Conservation (phyloP, 2,329 filamentous ascomycete genomes). For the Ascochyta viciae-villosae region DNA sequence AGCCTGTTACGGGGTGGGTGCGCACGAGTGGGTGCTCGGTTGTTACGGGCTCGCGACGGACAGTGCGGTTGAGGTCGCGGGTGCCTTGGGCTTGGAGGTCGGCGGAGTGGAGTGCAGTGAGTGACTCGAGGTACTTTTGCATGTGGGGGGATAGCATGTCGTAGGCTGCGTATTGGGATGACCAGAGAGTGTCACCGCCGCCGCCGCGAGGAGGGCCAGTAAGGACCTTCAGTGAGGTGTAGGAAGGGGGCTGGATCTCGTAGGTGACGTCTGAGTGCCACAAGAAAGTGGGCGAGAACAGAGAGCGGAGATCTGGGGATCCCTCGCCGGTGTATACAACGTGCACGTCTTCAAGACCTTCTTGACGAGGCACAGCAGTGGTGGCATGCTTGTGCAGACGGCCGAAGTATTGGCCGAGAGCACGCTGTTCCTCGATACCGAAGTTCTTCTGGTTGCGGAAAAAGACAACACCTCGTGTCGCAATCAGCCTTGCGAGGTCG, state of each 20-base stretch:
- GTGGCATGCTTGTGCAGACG: slow-evolving; percentile 63
- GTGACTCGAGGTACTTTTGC: slow-evolving; percentile 65
- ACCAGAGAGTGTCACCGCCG: slow-evolving; percentile 65
- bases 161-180: slow-evolving; percentile 65
- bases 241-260: slow-evolving; percentile 64
- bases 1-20: slow-evolving; percentile 67
- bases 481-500: slow-evolving; percentile 61
- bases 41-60: slow-evolving; percentile 60
- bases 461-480: slow-evolving; percentile 64
- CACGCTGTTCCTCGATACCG: slow-evolving; percentile 60
- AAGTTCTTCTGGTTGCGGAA: slow-evolving; percentile 64
- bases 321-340: slow-evolving; percentile 63
- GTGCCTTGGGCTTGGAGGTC: slow-evolving; percentile 62
- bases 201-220: slow-evolving; percentile 62
- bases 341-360: slow-evolving; percentile 63
- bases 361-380: slow-evolving; percentile 57
- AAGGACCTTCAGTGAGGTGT: slow-evolving; percentile 63
- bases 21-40: slow-evolving; percentile 65
- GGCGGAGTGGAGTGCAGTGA: slow-evolving; percentile 64
- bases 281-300: slow-evolving; percentile 63
- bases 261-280: slow-evolving; percentile 66
- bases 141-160: slow-evolving; percentile 62
- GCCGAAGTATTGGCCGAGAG: slow-evolving; percentile 61
- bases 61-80: slow-evolving; percentile 58
- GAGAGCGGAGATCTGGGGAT: slow-evolving; percentile 60